phyloP scores from a whole-genome alignment of 768 basidiomycete species.

The Kwoniella shandongensis region DNA sequence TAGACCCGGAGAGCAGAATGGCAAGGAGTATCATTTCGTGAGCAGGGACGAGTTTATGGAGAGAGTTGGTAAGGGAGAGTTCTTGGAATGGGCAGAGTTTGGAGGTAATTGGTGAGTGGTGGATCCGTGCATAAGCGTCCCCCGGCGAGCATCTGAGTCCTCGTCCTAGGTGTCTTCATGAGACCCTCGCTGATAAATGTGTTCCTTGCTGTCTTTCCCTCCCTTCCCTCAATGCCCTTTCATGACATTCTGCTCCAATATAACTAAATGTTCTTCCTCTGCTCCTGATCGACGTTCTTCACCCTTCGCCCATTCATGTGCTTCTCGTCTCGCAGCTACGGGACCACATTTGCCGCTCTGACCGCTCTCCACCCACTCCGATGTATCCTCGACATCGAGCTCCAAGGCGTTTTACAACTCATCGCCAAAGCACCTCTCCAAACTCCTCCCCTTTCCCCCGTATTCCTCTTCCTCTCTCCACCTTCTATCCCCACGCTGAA shows the following conservation, averaged over 20 bases:
- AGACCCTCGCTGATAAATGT: neutral
- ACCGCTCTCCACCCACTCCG: constrained; percentile 70
- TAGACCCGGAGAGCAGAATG: constrained; percentile 76
- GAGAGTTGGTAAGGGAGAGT: constrained; percentile 69
- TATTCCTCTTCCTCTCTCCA: constrained; percentile 90
- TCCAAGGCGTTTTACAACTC: constrained; percentile 93
- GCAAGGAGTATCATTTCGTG: constrained; percentile 85
- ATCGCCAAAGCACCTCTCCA: constrained; percentile 62
- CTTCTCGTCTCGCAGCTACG: constrained; percentile 59
- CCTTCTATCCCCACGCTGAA: constrained; percentile 73
- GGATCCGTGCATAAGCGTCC: neutral
- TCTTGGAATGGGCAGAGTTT: constrained; percentile 93
- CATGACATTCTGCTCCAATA: too few species aligned
- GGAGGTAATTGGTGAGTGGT: constrained; percentile 66
- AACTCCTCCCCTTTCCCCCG: constrained; percentile 65
- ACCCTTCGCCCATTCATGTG: too few species aligned
- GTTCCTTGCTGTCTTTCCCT: too few species aligned
- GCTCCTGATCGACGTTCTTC: too few species aligned
- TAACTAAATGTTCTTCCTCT: too few species aligned
- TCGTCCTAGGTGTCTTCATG: too few species aligned
- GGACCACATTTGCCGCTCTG: constrained; percentile 81
- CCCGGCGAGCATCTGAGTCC: too few species aligned
- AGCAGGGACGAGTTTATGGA: constrained; percentile 67
- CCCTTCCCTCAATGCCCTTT: too few species aligned
- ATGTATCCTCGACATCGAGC: constrained; percentile 94